phyloP scores from a whole-genome alignment of 306 rosid species.

The Rubus idaeus region DNA sequence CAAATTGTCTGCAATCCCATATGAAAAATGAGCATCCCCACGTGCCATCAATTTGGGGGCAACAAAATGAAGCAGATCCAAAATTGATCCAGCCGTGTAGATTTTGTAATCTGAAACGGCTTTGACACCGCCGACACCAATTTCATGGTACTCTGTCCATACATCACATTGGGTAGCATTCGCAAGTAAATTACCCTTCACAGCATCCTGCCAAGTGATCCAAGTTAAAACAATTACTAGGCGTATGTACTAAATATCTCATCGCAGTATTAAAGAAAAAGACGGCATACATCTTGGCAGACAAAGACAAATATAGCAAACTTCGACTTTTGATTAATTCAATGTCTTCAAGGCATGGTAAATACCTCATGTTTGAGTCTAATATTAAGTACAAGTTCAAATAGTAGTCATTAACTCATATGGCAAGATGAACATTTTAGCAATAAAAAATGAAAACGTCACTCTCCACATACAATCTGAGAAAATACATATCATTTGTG shows the following conservation, averaged over 20 bases:
- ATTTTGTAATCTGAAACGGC: conserved; percentile 71
- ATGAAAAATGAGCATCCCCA: conserved; percentile 71
- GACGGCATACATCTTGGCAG: not conserved
- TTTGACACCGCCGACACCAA: conserved; percentile 70
- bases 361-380: not conserved
- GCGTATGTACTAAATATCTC: not conserved
- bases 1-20: conserved; percentile 76
- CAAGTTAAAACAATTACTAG: conserved; percentile 10
- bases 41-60: conserved; percentile 88
- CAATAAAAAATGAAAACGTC: not conserved
- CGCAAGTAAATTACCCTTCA: conserved; percentile 55
- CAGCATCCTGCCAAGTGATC: conserved; percentile 46
- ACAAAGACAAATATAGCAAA: not conserved
- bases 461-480: not conserved
- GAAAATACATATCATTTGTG: not conserved
- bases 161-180: conserved; percentile 68
- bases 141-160: conserved; percentile 82
- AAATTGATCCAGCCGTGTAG: conserved; percentile 58
- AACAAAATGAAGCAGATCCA: conserved; percentile 69
- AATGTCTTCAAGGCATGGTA: not conserved
- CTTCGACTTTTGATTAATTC: not conserved
- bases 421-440: not conserved
- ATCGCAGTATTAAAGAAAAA: not conserved
- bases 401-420: not conserved
- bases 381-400: not conserved